These are phyloP conservation scores for Penicillium paxilli DNA, from an alignment of 495 filamentous ascomycete genomes.

Conservation along the genomic window DNA sequence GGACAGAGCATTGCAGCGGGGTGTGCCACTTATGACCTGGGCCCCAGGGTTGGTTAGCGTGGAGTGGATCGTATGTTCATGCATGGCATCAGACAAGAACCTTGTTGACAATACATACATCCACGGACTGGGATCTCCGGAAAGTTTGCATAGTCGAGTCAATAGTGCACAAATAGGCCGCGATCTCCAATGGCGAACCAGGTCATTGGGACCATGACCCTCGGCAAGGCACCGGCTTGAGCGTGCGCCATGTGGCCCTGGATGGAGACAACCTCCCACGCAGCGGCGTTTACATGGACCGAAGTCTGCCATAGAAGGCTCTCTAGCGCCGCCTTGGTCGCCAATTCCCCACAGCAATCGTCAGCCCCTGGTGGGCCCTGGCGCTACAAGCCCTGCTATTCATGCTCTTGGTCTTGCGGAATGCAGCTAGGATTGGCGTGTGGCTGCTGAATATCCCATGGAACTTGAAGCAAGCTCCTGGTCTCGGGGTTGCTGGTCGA, in stretches of 20 bases:
- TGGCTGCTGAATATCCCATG: neutral
- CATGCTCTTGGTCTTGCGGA: neutral
- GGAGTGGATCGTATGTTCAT: constrained; percentile 17
- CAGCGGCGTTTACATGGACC: constrained; percentile 1
- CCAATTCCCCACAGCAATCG: constrained; percentile 13
- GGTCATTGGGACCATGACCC: neutral
- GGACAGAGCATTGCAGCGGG: constrained; percentile 1
- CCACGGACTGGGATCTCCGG: constrained; percentile 3
- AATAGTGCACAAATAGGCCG: constrained; percentile 17
- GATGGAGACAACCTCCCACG: constrained; percentile 1
- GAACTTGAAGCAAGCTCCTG: no score
- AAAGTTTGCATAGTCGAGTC: constrained; percentile 17
- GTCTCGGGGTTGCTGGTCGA: no score
- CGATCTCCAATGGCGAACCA: constrained; percentile 9
- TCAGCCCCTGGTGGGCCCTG: constrained; percentile 8
- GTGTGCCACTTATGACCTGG: neutral
- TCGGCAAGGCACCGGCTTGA: neutral
- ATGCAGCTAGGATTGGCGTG: neutral
- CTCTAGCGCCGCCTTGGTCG: constrained; percentile 9
- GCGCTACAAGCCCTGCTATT: neutral
- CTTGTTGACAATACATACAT: no score
- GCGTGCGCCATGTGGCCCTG: constrained; percentile 11
- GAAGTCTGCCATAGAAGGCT: constrained; percentile 7
- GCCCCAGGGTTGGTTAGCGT: neutral
- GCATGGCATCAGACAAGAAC: constrained; percentile 5